Evolutionary conservation across 2,329 filamentous ascomycete genomes (phyloP).

Genomic region (Huntiella abstrusa): DNA sequence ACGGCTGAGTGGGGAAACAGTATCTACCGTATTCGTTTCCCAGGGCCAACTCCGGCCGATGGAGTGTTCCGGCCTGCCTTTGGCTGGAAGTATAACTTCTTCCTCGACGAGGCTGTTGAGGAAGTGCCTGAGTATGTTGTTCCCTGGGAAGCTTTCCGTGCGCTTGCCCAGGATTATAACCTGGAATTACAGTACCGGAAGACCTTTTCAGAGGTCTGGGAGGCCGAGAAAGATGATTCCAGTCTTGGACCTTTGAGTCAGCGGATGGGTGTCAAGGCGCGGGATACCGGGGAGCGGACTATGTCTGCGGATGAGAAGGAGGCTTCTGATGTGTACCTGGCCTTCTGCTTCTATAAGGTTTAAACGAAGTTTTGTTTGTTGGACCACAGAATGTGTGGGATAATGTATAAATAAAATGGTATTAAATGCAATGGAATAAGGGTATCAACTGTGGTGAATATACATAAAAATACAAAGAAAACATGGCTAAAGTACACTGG

Average conservation of each 20-base stretch:
- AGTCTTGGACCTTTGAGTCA: conserved; percentile 72
- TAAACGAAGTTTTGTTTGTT: conserved; percentile 20
- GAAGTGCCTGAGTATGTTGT: conserved; percentile 95
- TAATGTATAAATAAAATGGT: conserved; percentile 12
- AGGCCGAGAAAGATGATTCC: conserved; percentile 69
- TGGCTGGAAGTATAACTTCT: conserved; percentile 97
- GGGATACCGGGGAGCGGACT: conserved; percentile 44
- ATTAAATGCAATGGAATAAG: not conserved
- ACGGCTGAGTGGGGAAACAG: conserved; percentile 79
- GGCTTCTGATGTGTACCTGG: conserved; percentile 77
- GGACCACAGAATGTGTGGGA: not conserved
- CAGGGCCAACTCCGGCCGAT: conserved; percentile 61
- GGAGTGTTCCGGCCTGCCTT: conserved; percentile 87
- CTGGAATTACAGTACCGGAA: conserved; percentile 89
- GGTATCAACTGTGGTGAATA: conserved; percentile 1
- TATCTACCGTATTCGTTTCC: conserved; percentile 82
- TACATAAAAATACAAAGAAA: not conserved
- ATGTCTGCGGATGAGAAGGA: conserved; percentile 82
- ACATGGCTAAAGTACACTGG: conserved; percentile 18
- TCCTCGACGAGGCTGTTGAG: conserved; percentile 87
- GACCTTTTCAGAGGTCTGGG: conserved; percentile 79
- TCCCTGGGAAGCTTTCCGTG: conserved; percentile 93
- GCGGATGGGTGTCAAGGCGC: conserved; percentile 80
- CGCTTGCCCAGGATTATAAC: conserved; percentile 88
- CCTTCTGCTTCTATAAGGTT: conserved; percentile 95